Base-by-base conservation (phyloP, 768 basidiomycete species). In the Melanogaster broomeanus region DNA sequence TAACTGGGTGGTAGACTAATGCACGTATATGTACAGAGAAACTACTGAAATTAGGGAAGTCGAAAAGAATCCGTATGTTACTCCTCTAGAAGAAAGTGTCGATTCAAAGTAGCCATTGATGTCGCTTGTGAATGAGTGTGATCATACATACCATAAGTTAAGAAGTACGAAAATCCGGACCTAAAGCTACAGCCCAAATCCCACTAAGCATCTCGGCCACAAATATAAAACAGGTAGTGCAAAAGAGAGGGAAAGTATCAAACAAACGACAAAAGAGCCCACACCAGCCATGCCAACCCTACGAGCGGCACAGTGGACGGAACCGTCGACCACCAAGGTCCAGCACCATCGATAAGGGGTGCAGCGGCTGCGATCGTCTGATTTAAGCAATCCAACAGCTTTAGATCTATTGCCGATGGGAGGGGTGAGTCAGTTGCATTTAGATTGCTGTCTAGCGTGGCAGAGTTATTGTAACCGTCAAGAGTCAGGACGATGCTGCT, bases 391-490 rank as follows among this genome's bases (percentile, higher is more conserved):
- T 66, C 55, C 34, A 87, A 59, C 11, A 87, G 69, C 1, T 61
- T 71, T 28, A 47, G 67, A 55, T 86, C 78, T n/a, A 84, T 71
- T 39, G 69, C 71, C 2, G 66, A 63, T 1, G 85, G 85, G 1
- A 89, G 70, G 0, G 83, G 75, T 0, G 77, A 71, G 49, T 80
- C 72, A 0, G 78, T 65, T 0, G 65, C 55, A 25, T 72, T 77
- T 8, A 72, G 64, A 19, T 80, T 70, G 25, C 52, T 58, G 33
- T 64, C 66, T 22, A 81, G 65, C 3, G 72, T 77, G 6, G 75
- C 80, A 0, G 83, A 82, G 54, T 88, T 78, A 59, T 88, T 87
- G 61, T 88, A 87, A 0, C 81, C 81, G 48, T 88, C 81, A 3
- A 87, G 69, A 1, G 83, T 77, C 22, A 88, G 71, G 2, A 77